Evolutionary conservation across 768 basidiomycete genomes (phyloP).

Genomic region (Panellus pusillus): DNA sequence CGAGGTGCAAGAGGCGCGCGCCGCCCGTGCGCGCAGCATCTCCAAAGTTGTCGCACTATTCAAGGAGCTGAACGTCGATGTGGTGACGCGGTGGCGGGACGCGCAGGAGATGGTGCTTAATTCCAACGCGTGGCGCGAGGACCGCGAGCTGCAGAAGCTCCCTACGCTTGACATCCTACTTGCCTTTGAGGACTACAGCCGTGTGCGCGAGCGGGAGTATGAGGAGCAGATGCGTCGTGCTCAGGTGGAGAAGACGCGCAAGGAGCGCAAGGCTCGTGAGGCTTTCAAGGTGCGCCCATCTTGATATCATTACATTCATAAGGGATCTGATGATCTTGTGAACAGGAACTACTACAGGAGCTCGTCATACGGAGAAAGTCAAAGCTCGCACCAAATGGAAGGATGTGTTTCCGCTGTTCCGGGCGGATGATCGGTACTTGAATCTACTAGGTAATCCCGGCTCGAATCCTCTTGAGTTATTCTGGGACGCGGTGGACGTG

Average conservation of each 20-base stretch:
- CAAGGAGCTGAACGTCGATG: constrained; percentile 85
- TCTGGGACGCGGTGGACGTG: constrained; percentile 90
- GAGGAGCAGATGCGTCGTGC: constrained; percentile 81
- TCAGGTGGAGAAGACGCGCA: constrained; percentile 81
- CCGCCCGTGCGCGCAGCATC: constrained; percentile 75
- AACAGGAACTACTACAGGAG: constrained; percentile 68
- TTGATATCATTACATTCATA: not conserved
- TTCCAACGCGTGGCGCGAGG: constrained; percentile 49
- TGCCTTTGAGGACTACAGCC: constrained; percentile 92
- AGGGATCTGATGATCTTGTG: not conserved
- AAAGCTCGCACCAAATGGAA: constrained; percentile 91
- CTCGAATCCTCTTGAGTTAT: constrained; percentile 92
- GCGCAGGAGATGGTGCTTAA: constrained; percentile 76
- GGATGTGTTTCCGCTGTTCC: constrained; percentile 75
- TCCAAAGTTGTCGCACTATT: constrained; percentile 82
- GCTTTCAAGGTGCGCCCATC: constrained; percentile 71
- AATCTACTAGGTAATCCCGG: constrained; percentile 90
- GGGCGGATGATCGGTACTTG: constrained; percentile 79
- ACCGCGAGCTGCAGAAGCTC: not conserved
- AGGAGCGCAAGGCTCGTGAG: constrained; percentile 88
- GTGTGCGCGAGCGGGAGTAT: constrained; percentile 86
- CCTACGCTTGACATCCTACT: constrained; percentile 82
- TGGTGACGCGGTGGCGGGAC: constrained; percentile 89
- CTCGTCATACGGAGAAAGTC: constrained; percentile 66
- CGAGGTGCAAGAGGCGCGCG: constrained; percentile 84